Base-by-base conservation (phyloP, 805 yeast genomes). In the Komagataella phaffii region DNA sequence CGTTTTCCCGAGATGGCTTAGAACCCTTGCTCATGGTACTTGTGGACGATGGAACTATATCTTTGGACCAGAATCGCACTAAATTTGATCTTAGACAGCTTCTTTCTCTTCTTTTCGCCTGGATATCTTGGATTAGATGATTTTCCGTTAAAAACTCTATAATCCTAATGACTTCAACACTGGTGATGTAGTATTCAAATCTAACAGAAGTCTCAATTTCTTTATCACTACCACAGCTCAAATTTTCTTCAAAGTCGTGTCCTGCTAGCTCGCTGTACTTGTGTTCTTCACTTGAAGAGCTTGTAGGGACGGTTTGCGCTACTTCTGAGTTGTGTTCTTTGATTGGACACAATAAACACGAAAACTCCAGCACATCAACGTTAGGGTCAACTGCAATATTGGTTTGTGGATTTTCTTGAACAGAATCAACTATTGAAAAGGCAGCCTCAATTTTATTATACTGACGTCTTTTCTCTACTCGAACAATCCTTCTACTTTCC, bases 31-130 rank as follows among this genome's bases (percentile, higher is more conserved):
- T 44, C 8, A 49, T 53, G 17, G 50, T 17, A 8, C 17, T 6
- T 47, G 68, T 70, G 52, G 68, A 68, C 4, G 82, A 74, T 46
- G 76, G 70, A 49, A 80, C 73, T 19, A 85, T 81, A 56, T 70
- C 77, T 61, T 75, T 77, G 24, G 78, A 73, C 86, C 86, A 81
- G 60, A 79, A 81, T 4, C 83, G 83, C 52, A 80, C 82, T 64
- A 81, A 67, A 57, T 81, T 81, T 47, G 82, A 77, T 63, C 87
- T 68, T 46, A 81, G 76, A 52, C 87, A 66, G n/a, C 86, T 86
- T 49, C 85, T 62, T 59, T 81, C 86, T 53, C 76, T 72, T 54
- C 87, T 72, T 54, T 79, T 72, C 52, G 75, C 81, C 6, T 69
- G 69, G 4, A 77, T 70, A 52, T 75, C 75, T 51, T 64, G 65